Percentiles rank a stretch among this genome's conserved stretches.
Evolutionary conservation across 2,329 filamentous ascomycete genomes (phyloP).

Genomic region (Myriangium duriaei): DNA sequence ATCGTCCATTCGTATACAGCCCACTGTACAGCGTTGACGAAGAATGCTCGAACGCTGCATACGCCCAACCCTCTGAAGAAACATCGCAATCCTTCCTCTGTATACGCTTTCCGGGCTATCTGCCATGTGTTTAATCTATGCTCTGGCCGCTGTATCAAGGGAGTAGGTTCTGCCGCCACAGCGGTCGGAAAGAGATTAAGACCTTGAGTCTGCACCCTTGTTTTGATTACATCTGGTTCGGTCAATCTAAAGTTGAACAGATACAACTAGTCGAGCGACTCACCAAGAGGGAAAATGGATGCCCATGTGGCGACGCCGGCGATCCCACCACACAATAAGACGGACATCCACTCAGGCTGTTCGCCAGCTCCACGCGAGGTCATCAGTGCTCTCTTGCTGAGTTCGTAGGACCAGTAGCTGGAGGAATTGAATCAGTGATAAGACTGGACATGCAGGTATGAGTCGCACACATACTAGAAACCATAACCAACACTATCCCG

Average conservation of each 20-base stretch:
- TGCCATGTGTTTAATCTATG: constrained; percentile 43
- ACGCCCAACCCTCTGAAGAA: constrained; percentile 75
- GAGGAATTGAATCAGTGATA: constrained; percentile 5
- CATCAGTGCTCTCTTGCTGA: constrained; percentile 50
- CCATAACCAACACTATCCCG: constrained; percentile 89
- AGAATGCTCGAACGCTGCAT: constrained; percentile 75
- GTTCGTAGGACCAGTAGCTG: constrained; percentile 80
- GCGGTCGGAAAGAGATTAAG: not conserved
- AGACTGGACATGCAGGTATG: not conserved
- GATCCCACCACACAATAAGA: constrained; percentile 68
- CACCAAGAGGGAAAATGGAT: constrained; percentile 67
- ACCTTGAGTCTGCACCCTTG: constrained; percentile 68
- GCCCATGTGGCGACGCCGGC: constrained; percentile 83
- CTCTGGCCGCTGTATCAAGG: constrained; percentile 6
- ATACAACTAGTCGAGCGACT: not conserved
- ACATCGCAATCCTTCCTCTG: constrained; percentile 56
- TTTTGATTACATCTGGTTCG: constrained; percentile 70
- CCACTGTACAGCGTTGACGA: constrained; percentile 92
- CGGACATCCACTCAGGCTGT: constrained; percentile 14
- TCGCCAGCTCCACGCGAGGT: constrained; percentile 6
- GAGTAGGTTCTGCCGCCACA: not conserved
- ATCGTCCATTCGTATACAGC: constrained; percentile 37
- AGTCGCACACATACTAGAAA: constrained; percentile 56
- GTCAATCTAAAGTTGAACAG: constrained; percentile 1
- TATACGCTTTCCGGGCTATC: constrained; percentile 55